phyloP scores from a whole-genome alignment of 257 asterid species.

The Solanum okadae region DNA sequence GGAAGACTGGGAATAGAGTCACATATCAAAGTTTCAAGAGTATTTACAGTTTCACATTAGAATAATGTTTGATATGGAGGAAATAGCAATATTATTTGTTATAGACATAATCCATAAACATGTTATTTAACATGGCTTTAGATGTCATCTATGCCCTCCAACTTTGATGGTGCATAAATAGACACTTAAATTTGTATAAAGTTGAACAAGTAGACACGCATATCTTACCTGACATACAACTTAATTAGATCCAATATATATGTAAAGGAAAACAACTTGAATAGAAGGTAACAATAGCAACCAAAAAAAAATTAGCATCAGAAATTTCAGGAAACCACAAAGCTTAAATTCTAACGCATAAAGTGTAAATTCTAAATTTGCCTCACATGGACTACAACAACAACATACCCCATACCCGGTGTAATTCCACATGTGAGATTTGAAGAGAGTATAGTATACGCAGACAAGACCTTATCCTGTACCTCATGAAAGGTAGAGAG shows the following conservation, averaged over 20 bases:
- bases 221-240: background rate
- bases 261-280: background rate
- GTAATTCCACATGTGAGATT: background rate
- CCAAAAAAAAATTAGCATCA: background rate
- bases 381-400: background rate
- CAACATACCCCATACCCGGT: background rate
- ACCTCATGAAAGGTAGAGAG: background rate
- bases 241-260: background rate
- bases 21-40: background rate
- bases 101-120: too few relatives aligned
- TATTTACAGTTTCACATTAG: background rate
- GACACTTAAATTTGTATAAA: too few relatives aligned
- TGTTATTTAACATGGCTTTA: background rate
- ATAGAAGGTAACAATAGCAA: background rate
- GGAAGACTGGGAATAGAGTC: background rate
- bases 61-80: background rate
- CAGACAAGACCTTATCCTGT: background rate
- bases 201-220: rapidly evolving
- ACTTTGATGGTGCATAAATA: too few relatives aligned
- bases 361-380: too few relatives aligned
- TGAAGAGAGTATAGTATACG: background rate
- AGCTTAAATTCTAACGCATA: too few relatives aligned
- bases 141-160: background rate
- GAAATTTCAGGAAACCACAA: background rate
- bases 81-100: background rate